Base-by-base conservation (phyloP, 2,329 filamentous ascomycete species). In the Lecanosticta acicola region DNA sequence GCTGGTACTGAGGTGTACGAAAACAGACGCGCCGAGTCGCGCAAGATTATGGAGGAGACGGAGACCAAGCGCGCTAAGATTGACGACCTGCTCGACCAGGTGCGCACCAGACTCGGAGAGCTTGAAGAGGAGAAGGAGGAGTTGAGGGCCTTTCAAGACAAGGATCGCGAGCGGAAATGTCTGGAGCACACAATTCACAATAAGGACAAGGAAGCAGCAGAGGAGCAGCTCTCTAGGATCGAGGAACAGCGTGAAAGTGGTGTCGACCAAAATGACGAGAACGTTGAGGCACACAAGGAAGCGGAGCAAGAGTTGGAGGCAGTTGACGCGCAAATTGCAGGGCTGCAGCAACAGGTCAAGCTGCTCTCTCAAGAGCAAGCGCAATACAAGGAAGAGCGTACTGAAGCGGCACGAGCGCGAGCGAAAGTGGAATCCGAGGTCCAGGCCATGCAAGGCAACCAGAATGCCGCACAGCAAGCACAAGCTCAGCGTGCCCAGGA, bases 61-160 rank as follows among this genome's bases (percentile, higher is more conserved):
- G 89, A 91, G 67, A 94, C 89, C 69, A 97, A 96, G 72, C 83
- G 89, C 51, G 77, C 83, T 37, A 96, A 96, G 70, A 97, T 97
- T 50, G 93, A 98, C 63, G 89, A 94, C 62, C 75, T 94, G 10
- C 78, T 98, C 10, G 82, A 85, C 43, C 94, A 93, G 61, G 96
- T 98, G 68, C 89, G 93, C 60, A 87, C 94, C 60, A 83, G 93
- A 43, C 74, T 98, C 43, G 77, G 74, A 32, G 93, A 98, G 67
- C 75, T 98, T 0, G 93, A 98, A 66, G 90, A 95, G 64, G 93
- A 98, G 68, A 97, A 97, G 66, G 89, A 96, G 61, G 94, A 98
- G 67, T 75, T 98, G 32, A 82, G 89, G 37, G 89, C 84, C 5
- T 98, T 90, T 64, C 93, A 97, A 66, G 89, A 95, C 50, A 95